Evolutionary conservation across 495 filamentous ascomycete species (phyloP), one percentile per base, ranked within the genome.

Genomic region (Pyrenula massariospora): DNA sequence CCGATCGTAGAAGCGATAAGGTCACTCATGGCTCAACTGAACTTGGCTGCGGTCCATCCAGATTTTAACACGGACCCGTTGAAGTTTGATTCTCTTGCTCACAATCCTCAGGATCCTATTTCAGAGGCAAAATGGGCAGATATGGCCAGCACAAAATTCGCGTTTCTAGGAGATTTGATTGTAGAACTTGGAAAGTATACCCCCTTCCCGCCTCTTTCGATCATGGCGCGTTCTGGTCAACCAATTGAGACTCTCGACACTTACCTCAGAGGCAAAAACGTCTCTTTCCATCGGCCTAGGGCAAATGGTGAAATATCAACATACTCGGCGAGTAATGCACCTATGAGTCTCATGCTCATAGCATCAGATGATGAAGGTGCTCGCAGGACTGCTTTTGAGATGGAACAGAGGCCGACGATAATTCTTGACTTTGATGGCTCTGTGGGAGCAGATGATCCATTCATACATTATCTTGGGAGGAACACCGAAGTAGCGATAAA

Each of bases 111-210:
- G 0, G 63, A 73, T 23, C 60, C 73, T 15, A 61, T 66, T 24
- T 67, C 73, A 50, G 76, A 81, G 57, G 75, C 80, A 11, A 63
- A 69, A 12, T 83, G 79, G 75, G 76, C 79, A 2, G 76, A 81
- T 50, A 70, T 74, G 12, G 78, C 74, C 12, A 83, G 81, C 59
- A 64, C 78, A 24, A 79, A 84, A 62, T 82, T 86, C 60, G 59
- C 71, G 21, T 75, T 87, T 58, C 65, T 85, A 3, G 65, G 73
- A 25, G 68, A 76, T 61, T 66, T 86, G 47, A 42, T 42, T 42
- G 5, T 15, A 42, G 31, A 42, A 15, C 31, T 42, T 42, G 31
- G 8, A 42, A 8, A 42, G 5, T 42, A 8, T 8, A 42, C 8
- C 15, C 31, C 31, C 8, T 5, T 15, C 31, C 31, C 31, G 15